Evolutionary conservation across 1,284 basidiomycete genomes (phyloP).

Genomic region (Irpex sp.): DNA sequence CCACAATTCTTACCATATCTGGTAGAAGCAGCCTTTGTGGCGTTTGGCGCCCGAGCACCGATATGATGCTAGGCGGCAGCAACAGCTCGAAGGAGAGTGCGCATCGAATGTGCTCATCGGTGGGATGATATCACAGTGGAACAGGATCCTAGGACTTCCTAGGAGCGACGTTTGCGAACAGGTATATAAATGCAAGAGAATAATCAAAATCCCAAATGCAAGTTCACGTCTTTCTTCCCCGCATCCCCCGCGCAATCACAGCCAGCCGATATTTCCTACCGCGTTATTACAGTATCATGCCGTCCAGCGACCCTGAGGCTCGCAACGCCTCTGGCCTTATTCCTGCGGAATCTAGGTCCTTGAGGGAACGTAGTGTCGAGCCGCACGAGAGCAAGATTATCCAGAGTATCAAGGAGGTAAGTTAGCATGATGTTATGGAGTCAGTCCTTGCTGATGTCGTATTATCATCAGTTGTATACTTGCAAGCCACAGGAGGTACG

Average conservation of each 20-base stretch:
- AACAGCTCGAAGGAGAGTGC: background rate
- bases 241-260: background rate
- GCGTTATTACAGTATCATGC: constrained; percentile 22
- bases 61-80: background rate
- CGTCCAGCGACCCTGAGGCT: constrained; percentile 22
- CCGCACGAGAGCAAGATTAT: constrained; percentile 37
- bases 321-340: constrained; percentile 40
- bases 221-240: background rate
- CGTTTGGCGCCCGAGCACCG: background rate
- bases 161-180: background rate
- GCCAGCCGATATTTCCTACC: background rate
- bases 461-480: constrained; percentile 35
- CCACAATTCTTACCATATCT: background rate
- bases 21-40: background rate
- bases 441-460: background rate
- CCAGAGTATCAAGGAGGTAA: constrained; percentile 37
- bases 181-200: background rate
- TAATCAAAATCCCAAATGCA: background rate
- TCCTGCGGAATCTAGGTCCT: constrained; percentile 34
- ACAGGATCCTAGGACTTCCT: background rate
- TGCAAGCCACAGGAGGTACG: constrained; percentile 39
- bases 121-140: background rate
- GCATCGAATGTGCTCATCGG: background rate
- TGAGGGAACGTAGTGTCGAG: constrained; percentile 34
- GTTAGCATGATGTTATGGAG: background rate